Conservation (phyloP, 495 filamentous ascomycete species). For the Apiosordaria backusii region DNA sequence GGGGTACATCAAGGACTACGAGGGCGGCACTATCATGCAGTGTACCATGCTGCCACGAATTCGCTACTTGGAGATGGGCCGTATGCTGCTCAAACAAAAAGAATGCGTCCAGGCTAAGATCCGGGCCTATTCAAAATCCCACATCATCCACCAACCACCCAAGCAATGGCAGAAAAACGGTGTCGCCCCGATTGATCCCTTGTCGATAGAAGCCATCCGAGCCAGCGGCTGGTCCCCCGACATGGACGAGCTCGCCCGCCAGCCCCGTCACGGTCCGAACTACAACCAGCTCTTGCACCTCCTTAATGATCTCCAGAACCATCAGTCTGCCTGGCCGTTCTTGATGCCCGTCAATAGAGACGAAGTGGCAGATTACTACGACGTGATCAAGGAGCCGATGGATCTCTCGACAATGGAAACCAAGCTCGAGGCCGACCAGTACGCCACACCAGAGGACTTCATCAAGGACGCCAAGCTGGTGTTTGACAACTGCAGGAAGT, state of each 20-base stretch:
- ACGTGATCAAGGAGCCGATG: conserved; percentile 98
- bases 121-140: conserved; percentile 80
- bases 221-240: conserved; percentile 91
- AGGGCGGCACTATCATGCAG: conserved; percentile 99
- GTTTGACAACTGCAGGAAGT: conserved; percentile 91
- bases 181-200: conserved; percentile 68
- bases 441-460: conserved; percentile 88
- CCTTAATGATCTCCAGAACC: conserved; percentile 93
- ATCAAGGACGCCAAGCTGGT: conserved; percentile 86
- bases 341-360: conserved; percentile 89
- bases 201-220: conserved; percentile 77
- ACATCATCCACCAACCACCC: conserved; percentile 81
- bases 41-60: conserved; percentile 95
- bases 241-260: conserved; percentile 95
- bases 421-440: conserved; percentile 91
- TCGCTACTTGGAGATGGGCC: conserved; percentile 87
- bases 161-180: conserved; percentile 68
- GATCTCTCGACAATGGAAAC: conserved; percentile 94
- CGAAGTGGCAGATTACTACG: conserved; percentile 95
- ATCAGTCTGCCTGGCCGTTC: conserved; percentile 89
- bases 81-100: conserved; percentile 97
- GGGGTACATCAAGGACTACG: conserved; percentile 99
- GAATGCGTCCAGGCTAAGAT: conserved; percentile 93
- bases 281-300: conserved; percentile 90
- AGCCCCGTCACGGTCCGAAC: conserved; percentile 96